These are phyloP conservation scores for Allomyces arbusculus DNA, from an alignment of 192 early-diverging fungal species.

Conservation along the genomic window DNA sequence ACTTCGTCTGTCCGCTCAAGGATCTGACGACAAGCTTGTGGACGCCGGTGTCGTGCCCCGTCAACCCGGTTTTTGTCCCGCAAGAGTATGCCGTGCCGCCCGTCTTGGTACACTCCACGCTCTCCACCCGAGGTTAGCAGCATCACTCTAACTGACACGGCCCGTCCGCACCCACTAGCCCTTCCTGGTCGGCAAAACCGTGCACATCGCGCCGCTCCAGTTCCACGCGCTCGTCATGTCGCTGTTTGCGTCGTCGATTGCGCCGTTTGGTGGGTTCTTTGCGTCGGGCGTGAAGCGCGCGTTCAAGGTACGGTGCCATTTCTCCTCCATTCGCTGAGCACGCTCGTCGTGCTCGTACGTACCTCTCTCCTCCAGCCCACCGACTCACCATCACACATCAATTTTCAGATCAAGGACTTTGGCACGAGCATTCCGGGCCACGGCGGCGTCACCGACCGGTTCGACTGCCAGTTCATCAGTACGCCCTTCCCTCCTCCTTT, in stretches of 20 bases:
- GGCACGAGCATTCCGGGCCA: slow-evolving; percentile 92
- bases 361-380: too few relatives aligned
- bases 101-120: not conserved
- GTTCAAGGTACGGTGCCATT: slow-evolving; percentile 31
- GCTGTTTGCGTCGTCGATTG: slow-evolving; percentile 80
- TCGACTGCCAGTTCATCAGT: slow-evolving; percentile 87
- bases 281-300: slow-evolving; percentile 93
- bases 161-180: too few relatives aligned
- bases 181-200: slow-evolving; percentile 17
- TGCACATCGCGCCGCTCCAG: slow-evolving; percentile 64
- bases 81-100: not conserved
- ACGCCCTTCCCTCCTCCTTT: too few relatives aligned
- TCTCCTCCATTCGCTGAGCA: too few relatives aligned
- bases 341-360: too few relatives aligned
- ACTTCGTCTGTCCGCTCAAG: slow-evolving; percentile 44
- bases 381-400: too few relatives aligned
- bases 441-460: slow-evolving; percentile 88
- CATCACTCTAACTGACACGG: too few relatives aligned
- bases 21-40: slow-evolving; percentile 28
- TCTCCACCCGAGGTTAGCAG: too few relatives aligned
- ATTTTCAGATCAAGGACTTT: slow-evolving; percentile 66
- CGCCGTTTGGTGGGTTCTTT: slow-evolving; percentile 98
- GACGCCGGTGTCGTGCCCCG: slow-evolving; percentile 22
- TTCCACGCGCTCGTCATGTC: slow-evolving; percentile 74
- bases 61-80: slow-evolving; percentile 41